Evolutionary conservation across 331 rosid species (phyloP).

Genomic region (Rosa hybrid): DNA sequence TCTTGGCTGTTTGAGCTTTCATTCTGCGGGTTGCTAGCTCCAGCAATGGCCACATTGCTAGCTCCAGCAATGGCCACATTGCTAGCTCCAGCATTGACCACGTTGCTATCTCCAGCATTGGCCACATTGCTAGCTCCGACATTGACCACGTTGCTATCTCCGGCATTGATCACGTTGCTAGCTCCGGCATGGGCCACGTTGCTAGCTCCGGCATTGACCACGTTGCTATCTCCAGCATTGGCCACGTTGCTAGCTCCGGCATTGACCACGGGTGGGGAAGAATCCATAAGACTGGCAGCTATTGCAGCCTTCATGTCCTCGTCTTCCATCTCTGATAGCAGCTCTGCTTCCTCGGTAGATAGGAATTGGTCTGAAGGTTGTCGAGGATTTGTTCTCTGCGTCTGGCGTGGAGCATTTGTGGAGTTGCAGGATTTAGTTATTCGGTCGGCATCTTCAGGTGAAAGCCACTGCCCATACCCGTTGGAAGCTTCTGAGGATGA

Average conservation of each 20-base stretch:
- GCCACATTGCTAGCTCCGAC: too few species aligned
- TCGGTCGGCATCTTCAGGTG: slow-evolving; percentile 95
- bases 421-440: slow-evolving; percentile 85
- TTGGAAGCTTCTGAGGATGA: slow-evolving; percentile 84
- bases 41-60: background rate
- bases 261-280: slow-evolving; percentile 40
- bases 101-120: too few species aligned
- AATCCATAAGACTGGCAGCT: slow-evolving; percentile 92
- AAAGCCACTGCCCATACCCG: slow-evolving; percentile 95
- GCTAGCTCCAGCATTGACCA: too few species aligned
- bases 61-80: background rate
- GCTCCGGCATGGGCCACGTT: background rate
- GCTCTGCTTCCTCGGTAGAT: slow-evolving; percentile 50
- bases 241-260: background rate
- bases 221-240: background rate
- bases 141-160: too few species aligned
- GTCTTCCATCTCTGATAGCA: slow-evolving; percentile 71
- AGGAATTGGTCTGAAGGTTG: slow-evolving; percentile 37
- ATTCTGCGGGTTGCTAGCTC: slow-evolving; percentile 40
- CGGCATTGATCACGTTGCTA: too few species aligned
- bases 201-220: slow-evolving; percentile 20
- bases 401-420: slow-evolving; percentile 56
- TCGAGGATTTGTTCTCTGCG: slow-evolving; percentile 39
- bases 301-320: slow-evolving; percentile 91
- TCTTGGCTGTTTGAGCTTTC: slow-evolving; percentile 39